Percentiles rank a stretch among this genome's conserved stretches.
phyloP scores from a whole-genome alignment of 2,329 filamentous ascomycete species.

The Boeremia exigua region DNA sequence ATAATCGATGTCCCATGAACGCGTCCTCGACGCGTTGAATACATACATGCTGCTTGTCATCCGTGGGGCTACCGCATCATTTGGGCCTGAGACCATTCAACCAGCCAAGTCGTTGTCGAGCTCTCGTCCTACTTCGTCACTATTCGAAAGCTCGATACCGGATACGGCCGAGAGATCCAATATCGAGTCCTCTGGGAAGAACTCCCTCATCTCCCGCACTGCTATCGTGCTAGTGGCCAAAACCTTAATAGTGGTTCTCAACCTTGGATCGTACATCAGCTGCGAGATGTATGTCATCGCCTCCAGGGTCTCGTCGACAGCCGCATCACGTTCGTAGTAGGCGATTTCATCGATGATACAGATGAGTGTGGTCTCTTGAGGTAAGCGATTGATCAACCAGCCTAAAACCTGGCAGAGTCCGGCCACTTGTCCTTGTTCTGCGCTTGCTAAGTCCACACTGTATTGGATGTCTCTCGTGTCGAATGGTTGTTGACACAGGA shows the following conservation, averaged over 20 bases:
- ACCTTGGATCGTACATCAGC: not conserved
- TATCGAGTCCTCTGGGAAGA: not conserved
- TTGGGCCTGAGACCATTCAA: no score
- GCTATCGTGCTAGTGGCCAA: not conserved
- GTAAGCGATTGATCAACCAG: not conserved
- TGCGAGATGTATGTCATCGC: not conserved
- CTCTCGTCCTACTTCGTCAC: not conserved
- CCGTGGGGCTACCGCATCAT: no score
- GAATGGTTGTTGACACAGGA: not conserved
- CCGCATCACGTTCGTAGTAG: not conserved
- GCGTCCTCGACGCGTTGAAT: constrained; percentile 1
- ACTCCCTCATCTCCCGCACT: not conserved
- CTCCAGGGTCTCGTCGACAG: not conserved
- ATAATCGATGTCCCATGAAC: not conserved
- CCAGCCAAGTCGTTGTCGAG: not conserved
- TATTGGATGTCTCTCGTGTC: not conserved
- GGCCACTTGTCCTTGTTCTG: not conserved
- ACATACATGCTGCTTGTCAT: not conserved
- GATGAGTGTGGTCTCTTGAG: not conserved
- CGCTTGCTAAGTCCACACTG: not conserved
- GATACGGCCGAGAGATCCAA: not conserved
- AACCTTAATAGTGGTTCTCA: not conserved
- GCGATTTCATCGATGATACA: not conserved
- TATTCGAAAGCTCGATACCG: not conserved
- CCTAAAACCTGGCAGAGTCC: not conserved